These are phyloP conservation scores for Colletotrichum costaricense DNA, from an alignment of 2,329 filamentous ascomycete species.

Conservation along the genomic window DNA sequence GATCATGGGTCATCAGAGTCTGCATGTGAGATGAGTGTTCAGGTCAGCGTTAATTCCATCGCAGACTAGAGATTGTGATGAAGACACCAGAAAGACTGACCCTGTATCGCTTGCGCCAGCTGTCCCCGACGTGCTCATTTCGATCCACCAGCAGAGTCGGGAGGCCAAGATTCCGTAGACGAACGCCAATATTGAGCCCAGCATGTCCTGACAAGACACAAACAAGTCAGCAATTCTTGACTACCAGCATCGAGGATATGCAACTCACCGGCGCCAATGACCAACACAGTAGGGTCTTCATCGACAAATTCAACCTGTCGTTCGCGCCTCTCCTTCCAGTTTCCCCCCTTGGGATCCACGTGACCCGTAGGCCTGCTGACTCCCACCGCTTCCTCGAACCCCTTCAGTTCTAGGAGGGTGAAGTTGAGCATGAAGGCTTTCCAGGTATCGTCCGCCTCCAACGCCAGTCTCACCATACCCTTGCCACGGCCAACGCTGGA, in stretches of 20 bases:
- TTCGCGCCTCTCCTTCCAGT: constrained; percentile 68
- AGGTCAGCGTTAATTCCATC: neutral
- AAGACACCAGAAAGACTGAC: neutral
- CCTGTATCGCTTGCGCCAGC: constrained; percentile 71
- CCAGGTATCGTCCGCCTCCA: constrained; percentile 52
- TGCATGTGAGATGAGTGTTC: constrained; percentile 51
- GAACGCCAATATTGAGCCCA: constrained; percentile 67
- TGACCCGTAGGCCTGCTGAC: constrained; percentile 64
- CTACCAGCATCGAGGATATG: constrained; percentile 4
- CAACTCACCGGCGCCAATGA: constrained; percentile 62
- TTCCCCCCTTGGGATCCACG: constrained; percentile 64
- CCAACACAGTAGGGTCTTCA: constrained; percentile 67
- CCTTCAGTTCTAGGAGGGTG: constrained; percentile 63
- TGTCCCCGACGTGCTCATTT: constrained; percentile 69
- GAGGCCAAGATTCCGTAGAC: constrained; percentile 69
- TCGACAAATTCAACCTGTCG: constrained; percentile 59
- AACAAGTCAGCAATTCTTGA: neutral
- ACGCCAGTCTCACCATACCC: constrained; percentile 33
- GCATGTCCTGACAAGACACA: constrained; percentile 59
- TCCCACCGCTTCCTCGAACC: constrained; percentile 61
- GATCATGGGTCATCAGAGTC: constrained; percentile 73
- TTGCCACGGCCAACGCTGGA: constrained; percentile 32
- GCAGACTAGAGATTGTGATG: neutral
- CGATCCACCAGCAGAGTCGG: constrained; percentile 68
- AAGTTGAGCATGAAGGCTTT: constrained; percentile 75